Percentiles rank a stretch among this genome's conserved stretches.
These are phyloP conservation scores for Leishmania gerbilli DNA, from an alignment of 208 protist genomes.

Conservation along the genomic window DNA sequence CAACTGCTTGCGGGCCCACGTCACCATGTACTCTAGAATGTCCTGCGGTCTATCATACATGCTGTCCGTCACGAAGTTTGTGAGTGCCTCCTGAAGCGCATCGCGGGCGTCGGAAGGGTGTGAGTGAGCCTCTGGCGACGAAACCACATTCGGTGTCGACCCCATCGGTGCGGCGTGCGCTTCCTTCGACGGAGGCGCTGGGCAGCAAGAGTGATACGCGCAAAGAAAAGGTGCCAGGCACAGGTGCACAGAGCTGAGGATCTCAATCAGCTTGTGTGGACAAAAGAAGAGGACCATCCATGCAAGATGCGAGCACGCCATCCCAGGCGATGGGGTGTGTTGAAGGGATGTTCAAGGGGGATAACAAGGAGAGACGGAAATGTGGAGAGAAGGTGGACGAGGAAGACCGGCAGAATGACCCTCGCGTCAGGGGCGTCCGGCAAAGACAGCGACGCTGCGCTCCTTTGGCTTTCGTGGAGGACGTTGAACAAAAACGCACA, in stretches of 20 bases:
- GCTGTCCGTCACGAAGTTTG: slow-evolving; percentile 29
- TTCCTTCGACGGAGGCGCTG: background rate
- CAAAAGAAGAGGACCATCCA: background rate
- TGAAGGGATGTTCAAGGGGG: background rate
- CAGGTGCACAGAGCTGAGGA: background rate
- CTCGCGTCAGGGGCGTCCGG: background rate
- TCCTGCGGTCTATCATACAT: slow-evolving; percentile 41
- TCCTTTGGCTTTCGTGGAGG: background rate
- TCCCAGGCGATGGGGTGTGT: background rate
- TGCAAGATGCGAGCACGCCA: background rate
- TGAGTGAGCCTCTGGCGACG: background rate
- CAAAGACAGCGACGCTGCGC: background rate
- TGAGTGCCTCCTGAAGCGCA: slow-evolving; percentile 16
- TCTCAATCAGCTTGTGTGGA: background rate
- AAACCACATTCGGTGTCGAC: background rate
- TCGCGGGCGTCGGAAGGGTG: background rate
- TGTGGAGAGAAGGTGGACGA: background rate
- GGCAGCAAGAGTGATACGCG: background rate
- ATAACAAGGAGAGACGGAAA: background rate
- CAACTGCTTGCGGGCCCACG: slow-evolving; percentile 41
- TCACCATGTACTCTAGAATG: slow-evolving; percentile 45
- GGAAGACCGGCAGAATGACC: background rate
- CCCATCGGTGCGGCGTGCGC: background rate
- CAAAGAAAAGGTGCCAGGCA: background rate
- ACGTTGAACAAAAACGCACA: background rate